Evolutionary conservation across 2,329 filamentous ascomycete genomes (phyloP).

Genomic region (Alternaria dauci): DNA sequence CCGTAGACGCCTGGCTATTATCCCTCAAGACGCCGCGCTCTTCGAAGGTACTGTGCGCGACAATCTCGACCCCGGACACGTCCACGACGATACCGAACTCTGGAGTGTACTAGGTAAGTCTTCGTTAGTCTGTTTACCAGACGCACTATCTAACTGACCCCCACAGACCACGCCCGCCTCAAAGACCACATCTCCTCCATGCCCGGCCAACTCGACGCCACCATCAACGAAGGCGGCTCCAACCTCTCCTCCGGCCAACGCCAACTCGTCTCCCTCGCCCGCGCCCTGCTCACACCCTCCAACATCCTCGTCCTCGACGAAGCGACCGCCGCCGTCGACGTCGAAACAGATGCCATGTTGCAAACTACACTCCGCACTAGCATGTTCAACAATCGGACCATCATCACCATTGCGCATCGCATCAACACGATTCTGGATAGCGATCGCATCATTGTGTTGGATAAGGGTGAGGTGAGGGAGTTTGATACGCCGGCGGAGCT

Average conservation of each 20-base stretch:
- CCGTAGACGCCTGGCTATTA: constrained; percentile 89
- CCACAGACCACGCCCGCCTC: constrained; percentile 84
- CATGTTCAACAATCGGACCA: constrained; percentile 88
- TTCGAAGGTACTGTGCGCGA: constrained; percentile 94
- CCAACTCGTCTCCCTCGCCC: constrained; percentile 91
- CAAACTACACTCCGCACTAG: constrained; percentile 69
- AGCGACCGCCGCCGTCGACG: constrained; percentile 81
- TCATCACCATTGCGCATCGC: constrained; percentile 97
- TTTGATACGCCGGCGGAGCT: constrained; percentile 87
- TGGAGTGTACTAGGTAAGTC: constrained; percentile 89
- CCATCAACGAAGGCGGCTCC: constrained; percentile 92
- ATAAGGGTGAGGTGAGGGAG: constrained; percentile 88
- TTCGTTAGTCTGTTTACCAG: not conserved
- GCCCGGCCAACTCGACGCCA: constrained; percentile 88
- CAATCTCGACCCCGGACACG: constrained; percentile 92
- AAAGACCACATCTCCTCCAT: constrained; percentile 89
- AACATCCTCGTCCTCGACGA: constrained; percentile 98
- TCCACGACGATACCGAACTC: constrained; percentile 95
- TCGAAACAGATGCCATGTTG: constrained; percentile 71
- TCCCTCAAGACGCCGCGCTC: constrained; percentile 94
- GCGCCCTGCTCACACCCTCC: constrained; percentile 91
- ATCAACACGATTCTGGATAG: constrained; percentile 95
- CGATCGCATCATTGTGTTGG: constrained; percentile 92
- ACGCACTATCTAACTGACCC: constrained; percentile 25
- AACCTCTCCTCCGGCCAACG: constrained; percentile 96